Percentiles rank a stretch among this genome's conserved stretches.
Evolutionary conservation across 192 early-diverging fungal genomes (phyloP).

Genomic region (Backusella tuberculispora): DNA sequence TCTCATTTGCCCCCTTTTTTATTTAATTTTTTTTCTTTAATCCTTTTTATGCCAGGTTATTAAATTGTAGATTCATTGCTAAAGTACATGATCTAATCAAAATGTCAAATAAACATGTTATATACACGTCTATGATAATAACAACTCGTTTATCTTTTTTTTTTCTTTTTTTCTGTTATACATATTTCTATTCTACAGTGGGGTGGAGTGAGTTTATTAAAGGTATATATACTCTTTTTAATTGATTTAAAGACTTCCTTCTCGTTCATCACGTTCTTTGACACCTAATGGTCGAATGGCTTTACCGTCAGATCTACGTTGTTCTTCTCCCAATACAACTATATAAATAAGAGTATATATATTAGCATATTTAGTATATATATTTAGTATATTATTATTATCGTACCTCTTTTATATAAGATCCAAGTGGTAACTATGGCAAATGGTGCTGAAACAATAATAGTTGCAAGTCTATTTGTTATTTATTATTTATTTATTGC

Average conservation of each 20-base stretch:
- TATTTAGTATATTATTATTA: no score
- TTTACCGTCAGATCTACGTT: slow-evolving; percentile 27
- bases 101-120: no score
- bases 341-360: neutral
- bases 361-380: neutral
- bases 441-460: slow-evolving; percentile 41
- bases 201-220: neutral
- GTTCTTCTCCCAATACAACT: slow-evolving; percentile 43
- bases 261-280: slow-evolving; percentile 23
- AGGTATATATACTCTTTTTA: no score
- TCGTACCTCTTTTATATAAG: slow-evolving; percentile 42
- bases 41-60: no score
- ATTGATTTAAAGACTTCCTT: neutral
- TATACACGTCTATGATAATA: no score
- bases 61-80: no score
- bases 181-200: neutral
- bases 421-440: slow-evolving; percentile 38
- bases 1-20: no score
- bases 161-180: no score
- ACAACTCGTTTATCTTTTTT: no score
- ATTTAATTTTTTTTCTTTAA: no score
- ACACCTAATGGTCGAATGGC: slow-evolving; percentile 42
- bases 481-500: neutral
- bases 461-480: slow-evolving; percentile 34
- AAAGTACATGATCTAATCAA: no score